Evolutionary conservation across 1,284 basidiomycete species (phyloP).

Genomic region (Laetiporus sulphureus): DNA sequence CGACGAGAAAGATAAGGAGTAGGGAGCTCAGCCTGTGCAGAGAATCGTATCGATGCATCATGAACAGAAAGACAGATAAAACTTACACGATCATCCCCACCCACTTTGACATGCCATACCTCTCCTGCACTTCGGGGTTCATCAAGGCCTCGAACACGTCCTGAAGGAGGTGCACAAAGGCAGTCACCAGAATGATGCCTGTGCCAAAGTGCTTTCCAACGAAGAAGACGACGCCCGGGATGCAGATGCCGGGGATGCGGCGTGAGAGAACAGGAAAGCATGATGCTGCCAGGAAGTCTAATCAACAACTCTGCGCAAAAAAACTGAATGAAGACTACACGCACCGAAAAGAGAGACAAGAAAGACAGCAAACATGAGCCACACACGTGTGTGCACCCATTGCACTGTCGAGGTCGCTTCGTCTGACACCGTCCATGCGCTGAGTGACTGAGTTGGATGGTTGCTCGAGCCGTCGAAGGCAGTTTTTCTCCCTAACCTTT

Average conservation of each 20-base stretch:
- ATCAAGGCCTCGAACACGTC: constrained; percentile 62
- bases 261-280: constrained; percentile 64
- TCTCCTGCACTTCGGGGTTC: constrained; percentile 36
- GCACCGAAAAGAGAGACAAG: constrained; percentile 30
- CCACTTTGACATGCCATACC: constrained; percentile 45
- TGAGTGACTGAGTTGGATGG: too few relatives aligned
- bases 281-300: constrained; percentile 39
- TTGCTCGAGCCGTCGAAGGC: too few relatives aligned
- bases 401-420: too few relatives aligned
- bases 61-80: too few relatives aligned
- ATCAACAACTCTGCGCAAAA: neutral
- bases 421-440: too few relatives aligned
- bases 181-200: constrained; percentile 73
- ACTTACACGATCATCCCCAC: constrained; percentile 63
- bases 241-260: constrained; percentile 41
- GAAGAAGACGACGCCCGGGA: constrained; percentile 66
- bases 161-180: constrained; percentile 71
- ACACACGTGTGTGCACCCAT: constrained; percentile 12
- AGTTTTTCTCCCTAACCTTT: too few relatives aligned
- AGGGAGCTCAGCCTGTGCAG: too few relatives aligned
- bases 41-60: too few relatives aligned
- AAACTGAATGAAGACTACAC: constrained; percentile 5
- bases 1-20: constrained; percentile 64
- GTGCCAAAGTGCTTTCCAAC: constrained; percentile 80
- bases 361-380: constrained; percentile 28